Evolutionary conservation across 495 filamentous ascomycete genomes (phyloP).

Genomic region (Diplogelasinospora grovesii): DNA sequence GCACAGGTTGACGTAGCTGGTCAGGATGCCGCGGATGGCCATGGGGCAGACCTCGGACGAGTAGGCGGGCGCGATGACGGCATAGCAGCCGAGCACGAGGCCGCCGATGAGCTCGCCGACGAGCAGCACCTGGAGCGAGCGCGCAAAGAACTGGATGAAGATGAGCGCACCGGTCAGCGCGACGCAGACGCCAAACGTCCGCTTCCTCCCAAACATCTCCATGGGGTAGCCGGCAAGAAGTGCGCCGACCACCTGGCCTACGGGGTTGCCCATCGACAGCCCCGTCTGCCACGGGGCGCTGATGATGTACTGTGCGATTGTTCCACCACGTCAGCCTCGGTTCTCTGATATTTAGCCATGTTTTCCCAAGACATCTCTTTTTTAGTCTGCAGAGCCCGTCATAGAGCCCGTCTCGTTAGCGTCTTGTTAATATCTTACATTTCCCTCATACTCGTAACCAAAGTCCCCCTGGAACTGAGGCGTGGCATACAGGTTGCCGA

Average conservation of each 20-base stretch:
- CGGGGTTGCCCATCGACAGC: slow-evolving; percentile 37
- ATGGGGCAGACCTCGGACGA: slow-evolving; percentile 57
- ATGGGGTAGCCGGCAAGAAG: slow-evolving; percentile 40
- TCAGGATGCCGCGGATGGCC: slow-evolving; percentile 49
- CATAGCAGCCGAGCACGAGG: slow-evolving; percentile 47
- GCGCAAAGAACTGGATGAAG: slow-evolving; percentile 54
- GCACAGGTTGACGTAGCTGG: slow-evolving; percentile 57
- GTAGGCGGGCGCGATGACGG: slow-evolving; percentile 53
- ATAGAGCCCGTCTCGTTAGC: too few species aligned
- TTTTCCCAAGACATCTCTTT: too few species aligned
- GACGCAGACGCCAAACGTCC: slow-evolving; percentile 37
- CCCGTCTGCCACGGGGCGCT: slow-evolving; percentile 42
- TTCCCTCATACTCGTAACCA: slow-evolving; percentile 28
- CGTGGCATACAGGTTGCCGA: slow-evolving; percentile 40
- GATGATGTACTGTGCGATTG: slow-evolving; percentile 22
- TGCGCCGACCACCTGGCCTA: slow-evolving; percentile 42
- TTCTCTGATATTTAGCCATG: not conserved
- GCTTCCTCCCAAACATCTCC: slow-evolving; percentile 40
- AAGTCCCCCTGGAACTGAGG: slow-evolving; percentile 40
- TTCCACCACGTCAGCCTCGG: not conserved
- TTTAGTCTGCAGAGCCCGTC: not conserved
- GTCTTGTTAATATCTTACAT: slow-evolving; percentile 23
- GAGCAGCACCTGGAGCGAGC: slow-evolving; percentile 32
- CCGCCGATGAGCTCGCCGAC: slow-evolving; percentile 49
- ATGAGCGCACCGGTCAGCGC: slow-evolving; percentile 39